Conservation (phyloP, 2,329 filamentous ascomycete species). For the Lizonia empirigonia region DNA sequence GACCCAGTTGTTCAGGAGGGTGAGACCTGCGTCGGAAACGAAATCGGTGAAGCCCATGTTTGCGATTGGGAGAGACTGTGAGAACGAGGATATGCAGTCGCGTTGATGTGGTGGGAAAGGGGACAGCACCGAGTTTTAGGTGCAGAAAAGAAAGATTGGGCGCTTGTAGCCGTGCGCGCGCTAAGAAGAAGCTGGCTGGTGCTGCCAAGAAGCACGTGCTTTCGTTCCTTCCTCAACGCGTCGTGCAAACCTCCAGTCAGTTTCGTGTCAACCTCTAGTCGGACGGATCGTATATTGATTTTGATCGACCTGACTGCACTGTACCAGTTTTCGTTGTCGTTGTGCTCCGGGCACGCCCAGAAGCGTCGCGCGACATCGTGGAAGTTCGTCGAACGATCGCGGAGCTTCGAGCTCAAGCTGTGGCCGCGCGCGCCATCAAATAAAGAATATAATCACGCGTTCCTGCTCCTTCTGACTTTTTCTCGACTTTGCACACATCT, state of each 20-base stretch:
- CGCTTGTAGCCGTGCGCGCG: neutral
- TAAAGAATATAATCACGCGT: constrained; percentile 32
- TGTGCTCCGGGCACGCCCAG: neutral
- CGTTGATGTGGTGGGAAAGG: constrained; percentile 24
- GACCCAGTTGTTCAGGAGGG: constrained; percentile 74
- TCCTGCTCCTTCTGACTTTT: constrained; percentile 4
- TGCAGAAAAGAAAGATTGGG: constrained; percentile 23
- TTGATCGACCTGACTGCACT: neutral
- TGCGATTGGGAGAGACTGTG: constrained; percentile 25
- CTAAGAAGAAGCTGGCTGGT: constrained; percentile 17
- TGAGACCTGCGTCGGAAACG: constrained; percentile 68
- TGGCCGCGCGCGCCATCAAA: constrained; percentile 26
- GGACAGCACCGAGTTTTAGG: constrained; percentile 28
- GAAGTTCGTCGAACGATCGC: constrained; percentile 32
- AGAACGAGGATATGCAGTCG: constrained; percentile 16
- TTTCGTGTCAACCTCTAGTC: neutral
- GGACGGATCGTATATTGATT: neutral
- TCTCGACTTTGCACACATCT: constrained; percentile 9
- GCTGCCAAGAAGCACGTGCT: constrained; percentile 18
- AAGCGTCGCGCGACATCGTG: constrained; percentile 15
- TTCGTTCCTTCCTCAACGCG: constrained; percentile 2
- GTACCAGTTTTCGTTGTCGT: neutral
- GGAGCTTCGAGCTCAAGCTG: constrained; percentile 29
- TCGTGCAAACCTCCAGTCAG: neutral
- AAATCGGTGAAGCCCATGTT: constrained; percentile 75